Evolutionary conservation across 306 rosid species (phyloP).

Genomic region (Sicyos baderoa): DNA sequence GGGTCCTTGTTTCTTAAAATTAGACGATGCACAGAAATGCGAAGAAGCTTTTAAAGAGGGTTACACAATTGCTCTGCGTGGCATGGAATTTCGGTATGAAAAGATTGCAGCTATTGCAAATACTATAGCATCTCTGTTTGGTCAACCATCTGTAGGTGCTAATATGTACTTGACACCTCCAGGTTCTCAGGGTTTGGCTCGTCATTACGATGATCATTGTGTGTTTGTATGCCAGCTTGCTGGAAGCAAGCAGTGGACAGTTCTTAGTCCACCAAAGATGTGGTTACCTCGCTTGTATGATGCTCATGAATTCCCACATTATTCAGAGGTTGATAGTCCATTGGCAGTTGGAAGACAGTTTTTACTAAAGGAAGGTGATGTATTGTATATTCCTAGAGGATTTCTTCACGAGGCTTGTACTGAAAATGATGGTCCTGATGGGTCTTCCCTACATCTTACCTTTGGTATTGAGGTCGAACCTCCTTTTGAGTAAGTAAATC

Average conservation of each 20-base stretch:
- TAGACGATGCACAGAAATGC: conserved; percentile 39
- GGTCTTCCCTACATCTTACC: conserved; percentile 68
- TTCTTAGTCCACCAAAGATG: conserved; percentile 38
- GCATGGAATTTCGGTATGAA: conserved; percentile 64
- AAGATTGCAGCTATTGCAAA: conserved; percentile 59
- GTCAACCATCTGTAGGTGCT: conserved; percentile 84
- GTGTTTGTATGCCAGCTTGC: conserved; percentile 78
- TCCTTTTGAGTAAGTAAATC: conserved; percentile 69
- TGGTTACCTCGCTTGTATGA: conserved; percentile 69
- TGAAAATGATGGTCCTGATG: conserved; percentile 27
- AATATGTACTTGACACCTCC: conserved; percentile 91
- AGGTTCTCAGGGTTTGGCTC: conserved; percentile 70
- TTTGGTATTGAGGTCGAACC: conserved; percentile 83
- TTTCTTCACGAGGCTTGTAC: conserved; percentile 74
- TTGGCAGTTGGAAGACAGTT: conserved; percentile 33
- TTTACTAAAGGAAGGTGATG: conserved; percentile 59
- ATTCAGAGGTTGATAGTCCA: conserved; percentile 35
- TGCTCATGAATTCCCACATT: conserved; percentile 29
- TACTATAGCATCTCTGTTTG: conserved; percentile 58
- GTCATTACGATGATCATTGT: conserved; percentile 82
- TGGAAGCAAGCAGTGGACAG: conserved; percentile 67
- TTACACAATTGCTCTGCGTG: conserved; percentile 71
- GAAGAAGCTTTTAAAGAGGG: conserved; percentile 67
- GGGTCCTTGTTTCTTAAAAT: conserved; percentile 38
- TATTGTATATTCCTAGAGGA: conserved; percentile 81